These are phyloP conservation scores for Zelonia costaricensis DNA, from an alignment of 208 protist genomes.

Conservation along the genomic window DNA sequence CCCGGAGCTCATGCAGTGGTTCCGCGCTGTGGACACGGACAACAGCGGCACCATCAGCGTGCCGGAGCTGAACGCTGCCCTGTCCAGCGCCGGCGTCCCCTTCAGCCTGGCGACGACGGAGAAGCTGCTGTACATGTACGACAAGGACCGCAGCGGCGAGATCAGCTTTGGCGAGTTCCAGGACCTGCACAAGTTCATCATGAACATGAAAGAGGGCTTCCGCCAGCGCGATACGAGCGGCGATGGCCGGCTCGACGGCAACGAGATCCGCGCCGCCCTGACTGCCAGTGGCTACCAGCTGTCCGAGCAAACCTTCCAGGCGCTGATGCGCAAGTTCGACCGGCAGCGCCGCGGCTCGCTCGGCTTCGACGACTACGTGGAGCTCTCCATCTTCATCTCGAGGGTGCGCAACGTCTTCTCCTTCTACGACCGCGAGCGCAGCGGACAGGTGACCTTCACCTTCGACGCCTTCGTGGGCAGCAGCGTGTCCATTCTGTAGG, in stretches of 20 bases:
- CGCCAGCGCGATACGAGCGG: slow-evolving; percentile 46
- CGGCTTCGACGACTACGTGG: slow-evolving; percentile 89
- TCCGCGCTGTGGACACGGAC: slow-evolving; percentile 76
- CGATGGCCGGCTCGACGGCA: slow-evolving; percentile 66
- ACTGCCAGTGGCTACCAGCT: slow-evolving; percentile 49
- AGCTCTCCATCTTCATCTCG: slow-evolving; percentile 86
- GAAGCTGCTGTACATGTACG: slow-evolving; percentile 83
- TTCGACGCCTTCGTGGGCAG: slow-evolving; percentile 74
- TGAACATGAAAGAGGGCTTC: slow-evolving; percentile 74
- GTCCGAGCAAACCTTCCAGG: slow-evolving; percentile 76
- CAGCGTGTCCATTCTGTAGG: slow-evolving; percentile 56
- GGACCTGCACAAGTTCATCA: slow-evolving; percentile 76
- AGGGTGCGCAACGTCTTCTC: slow-evolving; percentile 69
- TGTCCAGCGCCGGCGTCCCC: slow-evolving; percentile 49
- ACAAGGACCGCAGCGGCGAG: slow-evolving; percentile 61
- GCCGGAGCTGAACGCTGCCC: slow-evolving; percentile 71
- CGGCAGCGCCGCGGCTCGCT: slow-evolving; percentile 67
- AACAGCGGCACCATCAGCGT: slow-evolving; percentile 70
- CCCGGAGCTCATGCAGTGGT: slow-evolving; percentile 70
- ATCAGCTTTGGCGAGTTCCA: slow-evolving; percentile 80
- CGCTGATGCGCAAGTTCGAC: slow-evolving; percentile 87
- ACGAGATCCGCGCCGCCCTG: slow-evolving; percentile 72
- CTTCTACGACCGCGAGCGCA: slow-evolving; percentile 74
- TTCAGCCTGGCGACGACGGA: slow-evolving; percentile 83
- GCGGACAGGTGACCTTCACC: slow-evolving; percentile 68